Conservation (phyloP, 1,284 basidiomycete species). For the Entoloma clypeatum region DNA sequence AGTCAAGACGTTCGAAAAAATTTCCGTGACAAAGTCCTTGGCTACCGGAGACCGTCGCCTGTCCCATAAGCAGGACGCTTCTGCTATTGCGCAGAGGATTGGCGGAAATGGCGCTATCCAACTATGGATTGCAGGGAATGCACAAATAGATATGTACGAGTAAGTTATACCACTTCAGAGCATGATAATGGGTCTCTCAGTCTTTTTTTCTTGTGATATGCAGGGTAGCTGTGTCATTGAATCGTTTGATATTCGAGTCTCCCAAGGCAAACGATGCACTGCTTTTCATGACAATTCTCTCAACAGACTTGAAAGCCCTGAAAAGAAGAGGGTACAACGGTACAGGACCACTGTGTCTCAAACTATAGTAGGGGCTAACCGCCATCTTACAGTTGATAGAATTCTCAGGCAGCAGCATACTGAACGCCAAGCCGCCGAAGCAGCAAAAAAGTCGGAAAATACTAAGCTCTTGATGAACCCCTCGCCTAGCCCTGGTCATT, state of each 20-base stretch:
- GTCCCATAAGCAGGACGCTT: slow-evolving; percentile 62
- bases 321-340: slow-evolving; percentile 86
- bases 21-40: slow-evolving; percentile 60
- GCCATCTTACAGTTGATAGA: slow-evolving; percentile 65
- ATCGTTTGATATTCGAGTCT: slow-evolving; percentile 69
- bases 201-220: too few relatives aligned
- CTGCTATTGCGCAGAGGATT: slow-evolving; percentile 65
- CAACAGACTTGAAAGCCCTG: slow-evolving; percentile 82
- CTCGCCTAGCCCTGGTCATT: slow-evolving; percentile 8
- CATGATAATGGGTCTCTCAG: slow-evolving; percentile 3
- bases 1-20: slow-evolving; percentile 62
- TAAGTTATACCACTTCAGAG: slow-evolving; percentile 39
- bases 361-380: slow-evolving; percentile 1
- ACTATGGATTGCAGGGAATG: slow-evolving; percentile 71
- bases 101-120: slow-evolving; percentile 59
- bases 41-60: slow-evolving; percentile 46
- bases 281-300: slow-evolving; percentile 90
- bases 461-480: slow-evolving; percentile 24
- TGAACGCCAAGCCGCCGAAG: slow-evolving; percentile 62
- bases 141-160: slow-evolving; percentile 91
- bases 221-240: slow-evolving; percentile 79
- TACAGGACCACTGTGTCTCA: slow-evolving; percentile 24
- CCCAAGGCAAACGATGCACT: slow-evolving; percentile 81
- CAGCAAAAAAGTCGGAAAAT: slow-evolving; percentile 32
- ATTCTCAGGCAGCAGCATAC: slow-evolving; percentile 84